Evolutionary conservation across 1,284 basidiomycete genomes (phyloP).

Genomic region (Trichosporon asahii): DNA sequence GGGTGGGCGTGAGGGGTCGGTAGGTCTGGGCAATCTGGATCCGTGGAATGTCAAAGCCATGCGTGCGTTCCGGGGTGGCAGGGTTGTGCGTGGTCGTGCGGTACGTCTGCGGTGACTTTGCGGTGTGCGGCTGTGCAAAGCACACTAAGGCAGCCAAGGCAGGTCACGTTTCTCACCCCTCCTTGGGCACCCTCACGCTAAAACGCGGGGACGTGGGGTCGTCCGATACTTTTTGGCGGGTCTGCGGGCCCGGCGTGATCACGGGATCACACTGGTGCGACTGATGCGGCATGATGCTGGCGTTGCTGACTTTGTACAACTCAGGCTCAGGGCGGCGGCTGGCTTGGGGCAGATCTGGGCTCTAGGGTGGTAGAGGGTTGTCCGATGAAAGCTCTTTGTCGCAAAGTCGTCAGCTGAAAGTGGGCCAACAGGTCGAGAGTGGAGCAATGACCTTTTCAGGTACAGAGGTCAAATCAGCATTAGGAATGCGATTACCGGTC

Average conservation of each 20-base stretch:
- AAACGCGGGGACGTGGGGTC: conserved; percentile 1
- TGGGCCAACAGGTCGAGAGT: too few species aligned
- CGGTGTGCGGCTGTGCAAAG: background rate
- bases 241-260: background rate
- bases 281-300: too few species aligned
- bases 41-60: background rate
- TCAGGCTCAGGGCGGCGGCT: background rate
- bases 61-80: background rate
- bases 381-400: too few species aligned
- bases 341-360: background rate
- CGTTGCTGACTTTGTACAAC: background rate
- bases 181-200: background rate
- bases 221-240: background rate
- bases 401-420: too few species aligned
- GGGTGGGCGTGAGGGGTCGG: too few species aligned
- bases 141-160: too few species aligned
- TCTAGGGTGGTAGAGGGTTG: background rate
- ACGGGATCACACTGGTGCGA: background rate
- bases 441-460: background rate
- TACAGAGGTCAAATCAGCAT: background rate
- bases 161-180: background rate
- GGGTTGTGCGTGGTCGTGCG: background rate
- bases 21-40: background rate
- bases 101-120: too few species aligned
- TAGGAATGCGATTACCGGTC: background rate